Evolutionary conservation across 257 asterid genomes (phyloP).

Genomic region (Knoxia roxburghii): DNA sequence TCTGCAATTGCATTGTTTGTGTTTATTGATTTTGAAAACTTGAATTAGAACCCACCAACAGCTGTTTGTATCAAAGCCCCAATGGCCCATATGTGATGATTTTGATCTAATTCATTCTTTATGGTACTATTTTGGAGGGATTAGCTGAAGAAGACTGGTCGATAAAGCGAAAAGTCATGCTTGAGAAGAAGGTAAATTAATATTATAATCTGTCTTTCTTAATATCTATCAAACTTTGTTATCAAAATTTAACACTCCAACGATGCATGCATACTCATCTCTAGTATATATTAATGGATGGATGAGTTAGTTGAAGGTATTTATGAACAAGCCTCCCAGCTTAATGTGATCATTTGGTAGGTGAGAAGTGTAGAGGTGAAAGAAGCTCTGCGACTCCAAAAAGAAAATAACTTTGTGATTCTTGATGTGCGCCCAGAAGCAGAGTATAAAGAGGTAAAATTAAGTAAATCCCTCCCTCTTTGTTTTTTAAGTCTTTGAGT

Average conservation of each 20-base stretch:
- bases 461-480: no score
- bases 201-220: neutral
- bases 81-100: neutral
- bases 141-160: slow-evolving; percentile 96
- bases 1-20: no score
- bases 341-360: slow-evolving; percentile 42
- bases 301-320: no score
- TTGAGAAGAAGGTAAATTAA: slow-evolving; percentile 67
- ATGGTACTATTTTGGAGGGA: slow-evolving; percentile 25
- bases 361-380: slow-evolving; percentile 87
- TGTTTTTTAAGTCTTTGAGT: no score
- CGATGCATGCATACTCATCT: no score
- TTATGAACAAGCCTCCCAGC: no score
- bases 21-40: no score
- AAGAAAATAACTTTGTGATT: slow-evolving; percentile 72
- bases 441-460: slow-evolving; percentile 76
- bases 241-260: no score
- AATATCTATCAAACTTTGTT: no score
- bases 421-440: slow-evolving; percentile 96
- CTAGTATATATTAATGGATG: no score
- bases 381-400: slow-evolving; percentile 78
- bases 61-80: no score
- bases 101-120: slow-evolving; percentile 12
- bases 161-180: slow-evolving; percentile 55
- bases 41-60: no score